Percentiles rank a stretch among this genome's conserved stretches.
These are phyloP conservation scores for Fusarium sp. DNA, from an alignment of 2,329 filamentous ascomycete species.

Conservation along the genomic window DNA sequence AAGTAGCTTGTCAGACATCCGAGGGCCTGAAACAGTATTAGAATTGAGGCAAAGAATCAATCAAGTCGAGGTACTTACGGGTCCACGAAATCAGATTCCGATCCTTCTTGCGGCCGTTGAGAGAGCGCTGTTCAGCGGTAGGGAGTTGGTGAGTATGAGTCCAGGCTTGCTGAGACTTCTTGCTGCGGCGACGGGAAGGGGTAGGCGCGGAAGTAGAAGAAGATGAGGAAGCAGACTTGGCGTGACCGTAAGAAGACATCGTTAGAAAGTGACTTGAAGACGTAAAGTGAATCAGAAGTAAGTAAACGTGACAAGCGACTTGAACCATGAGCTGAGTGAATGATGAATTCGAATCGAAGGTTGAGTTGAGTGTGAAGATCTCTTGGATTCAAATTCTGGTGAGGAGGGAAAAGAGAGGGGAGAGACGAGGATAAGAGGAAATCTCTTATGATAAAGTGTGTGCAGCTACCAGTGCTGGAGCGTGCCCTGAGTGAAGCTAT, in stretches of 20 bases:
- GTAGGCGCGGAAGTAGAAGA: background rate
- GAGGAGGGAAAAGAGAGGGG: background rate
- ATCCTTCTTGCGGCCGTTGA: constrained; percentile 48
- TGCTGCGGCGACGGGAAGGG: background rate
- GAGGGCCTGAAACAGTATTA: constrained; percentile 50
- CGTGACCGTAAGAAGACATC: background rate
- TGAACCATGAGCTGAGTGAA: background rate
- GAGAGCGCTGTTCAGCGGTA: constrained; percentile 39
- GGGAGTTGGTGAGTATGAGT: constrained; percentile 39
- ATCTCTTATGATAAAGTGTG: background rate
- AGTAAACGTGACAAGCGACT: background rate
- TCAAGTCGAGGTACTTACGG: constrained; percentile 48
- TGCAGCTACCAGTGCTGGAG: background rate
- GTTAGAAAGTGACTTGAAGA: background rate
- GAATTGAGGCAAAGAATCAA: background rate
- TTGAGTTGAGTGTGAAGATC: background rate
- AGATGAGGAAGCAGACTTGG: background rate
- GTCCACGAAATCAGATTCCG: constrained; percentile 57
- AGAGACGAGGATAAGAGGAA: background rate
- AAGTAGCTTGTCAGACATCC: constrained; percentile 60
- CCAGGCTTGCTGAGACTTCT: constrained; percentile 30
- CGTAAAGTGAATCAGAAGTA: background rate
- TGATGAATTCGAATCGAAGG: background rate
- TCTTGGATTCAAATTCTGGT: background rate
- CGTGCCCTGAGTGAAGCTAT: background rate